A percentile compares a stretch with the other conserved stretches of the same genome.
These are phyloP conservation scores for Lentinula boryana DNA, from an alignment of 768 basidiomycete genomes.

Conservation along the genomic window DNA sequence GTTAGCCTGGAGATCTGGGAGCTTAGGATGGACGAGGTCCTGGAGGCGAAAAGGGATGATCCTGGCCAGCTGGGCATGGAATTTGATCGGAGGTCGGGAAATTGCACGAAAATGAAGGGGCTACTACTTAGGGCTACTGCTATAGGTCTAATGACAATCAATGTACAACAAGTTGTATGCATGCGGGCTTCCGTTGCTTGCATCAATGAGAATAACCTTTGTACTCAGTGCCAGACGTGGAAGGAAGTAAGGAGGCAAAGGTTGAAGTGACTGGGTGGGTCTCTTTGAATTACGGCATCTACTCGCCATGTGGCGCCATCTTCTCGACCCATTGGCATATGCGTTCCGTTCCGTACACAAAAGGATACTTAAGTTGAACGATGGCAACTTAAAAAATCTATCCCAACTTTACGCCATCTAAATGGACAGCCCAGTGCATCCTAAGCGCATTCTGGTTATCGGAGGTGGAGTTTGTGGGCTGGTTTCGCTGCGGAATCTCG, in stretches of 20 bases:
- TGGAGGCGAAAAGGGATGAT: background rate
- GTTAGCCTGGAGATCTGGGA: background rate
- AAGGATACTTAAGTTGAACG: background rate
- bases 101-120: background rate
- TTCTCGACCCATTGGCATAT: background rate
- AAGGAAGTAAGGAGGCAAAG: too few species aligned
- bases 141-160: too few species aligned
- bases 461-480: conserved; percentile 45
- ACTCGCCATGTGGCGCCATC: background rate
- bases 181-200: too few species aligned
- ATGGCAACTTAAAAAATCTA: background rate
- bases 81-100: background rate
- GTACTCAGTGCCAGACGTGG: too few species aligned
- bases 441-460: conserved; percentile 33
- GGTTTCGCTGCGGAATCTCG: conserved; percentile 41
- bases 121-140: too few species aligned
- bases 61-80: background rate
- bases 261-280: too few species aligned
- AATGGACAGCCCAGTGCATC: conserved; percentile 7
- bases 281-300: background rate
- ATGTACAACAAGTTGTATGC: too few species aligned
- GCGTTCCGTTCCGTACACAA: background rate
- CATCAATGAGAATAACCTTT: too few species aligned
- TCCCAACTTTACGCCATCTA: background rate
- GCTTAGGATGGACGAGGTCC: background rate